Evolutionary conservation across 768 basidiomycete species (phyloP), one percentile per base, ranked within the genome.

Genomic region (Podaxis sp.): DNA sequence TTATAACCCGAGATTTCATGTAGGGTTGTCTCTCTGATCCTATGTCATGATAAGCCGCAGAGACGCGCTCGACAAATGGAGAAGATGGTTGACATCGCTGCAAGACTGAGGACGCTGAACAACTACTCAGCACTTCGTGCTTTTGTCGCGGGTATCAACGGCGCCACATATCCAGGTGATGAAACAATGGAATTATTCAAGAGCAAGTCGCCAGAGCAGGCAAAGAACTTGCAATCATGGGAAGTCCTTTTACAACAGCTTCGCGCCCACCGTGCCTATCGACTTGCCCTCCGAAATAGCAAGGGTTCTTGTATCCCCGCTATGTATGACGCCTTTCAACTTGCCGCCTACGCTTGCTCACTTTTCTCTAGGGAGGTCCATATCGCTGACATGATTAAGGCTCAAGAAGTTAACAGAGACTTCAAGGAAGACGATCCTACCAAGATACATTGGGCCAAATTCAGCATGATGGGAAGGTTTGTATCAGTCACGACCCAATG

Each of bases 401-500:
- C 93, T 6, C 88, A 97, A 64, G 91, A 93, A 73, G 90, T 87
- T 60, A 95, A 96, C 62, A 78, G 79, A 2, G 91, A 95, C 66
- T 80, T 84, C 63, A 83, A 84, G 63, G 76, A 85, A 5, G 76
- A 81, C 21, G 88, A 91, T 66, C 78, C 85, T 3, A 76, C 71
- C 42, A 86, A 86, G 69, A 90, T 98, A 57, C 94, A 98, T 68
- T 98, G 96, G 96, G 91, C 89, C 27, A 98, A 98, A 74, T 97
- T 91, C 73, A 90, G 89, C 65, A 89, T 93, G 83, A 90, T 98
- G 77, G 95, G 89, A 32, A 82, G 87, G 62, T 93, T 95, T 67
- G 86, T 96, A 59, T 82, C 84, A 54, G 86, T 82, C 66, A 89
- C 94, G 5, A 80, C 82, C 0, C 83, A 89, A 62, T 93, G 89